These are phyloP conservation scores for Colletotrichum tropicicola DNA, from an alignment of 2,329 filamentous ascomycete species.

Conservation along the genomic window DNA sequence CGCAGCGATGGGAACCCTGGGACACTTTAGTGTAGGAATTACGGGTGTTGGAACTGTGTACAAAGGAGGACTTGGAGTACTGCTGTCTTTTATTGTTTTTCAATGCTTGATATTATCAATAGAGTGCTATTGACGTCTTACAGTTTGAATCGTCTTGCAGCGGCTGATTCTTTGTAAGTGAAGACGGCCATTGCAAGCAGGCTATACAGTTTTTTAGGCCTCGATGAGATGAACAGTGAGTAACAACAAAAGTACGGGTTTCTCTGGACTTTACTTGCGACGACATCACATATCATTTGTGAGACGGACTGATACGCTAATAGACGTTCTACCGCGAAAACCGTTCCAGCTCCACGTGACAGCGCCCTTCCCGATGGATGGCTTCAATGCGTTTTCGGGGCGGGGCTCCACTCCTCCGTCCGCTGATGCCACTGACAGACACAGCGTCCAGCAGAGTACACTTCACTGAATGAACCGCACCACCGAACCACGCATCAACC, in stretches of 20 bases:
- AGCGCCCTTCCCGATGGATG: neutral
- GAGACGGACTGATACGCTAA: neutral
- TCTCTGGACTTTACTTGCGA: too few relatives aligned
- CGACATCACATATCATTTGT: neutral
- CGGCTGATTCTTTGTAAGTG: too few relatives aligned
- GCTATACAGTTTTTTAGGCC: too few relatives aligned
- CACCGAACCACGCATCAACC: neutral
- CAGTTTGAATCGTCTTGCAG: neutral
- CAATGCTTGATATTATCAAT: slow-evolving; percentile 20
- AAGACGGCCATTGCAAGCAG: too few relatives aligned
- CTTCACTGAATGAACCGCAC: too few relatives aligned
- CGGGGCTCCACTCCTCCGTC: slow-evolving; percentile 4
- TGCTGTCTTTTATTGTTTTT: slow-evolving; percentile 6
- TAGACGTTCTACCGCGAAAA: neutral
- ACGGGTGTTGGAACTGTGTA: slow-evolving; percentile 3
- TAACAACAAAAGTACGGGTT: too few relatives aligned
- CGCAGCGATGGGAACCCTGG: slow-evolving; percentile 9
- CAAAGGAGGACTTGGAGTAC: slow-evolving; percentile 15
- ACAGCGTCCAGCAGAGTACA: too few relatives aligned
- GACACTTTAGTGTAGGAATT: slow-evolving; percentile 6
- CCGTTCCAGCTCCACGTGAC: slow-evolving; percentile 16
- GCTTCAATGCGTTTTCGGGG: neutral
- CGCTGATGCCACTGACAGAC: too few relatives aligned
- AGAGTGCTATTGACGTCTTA: neutral
- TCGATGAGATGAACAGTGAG: too few relatives aligned